phyloP scores from a whole-genome alignment of 495 filamentous ascomycete species.

The Penicillium atrosanguineum region DNA sequence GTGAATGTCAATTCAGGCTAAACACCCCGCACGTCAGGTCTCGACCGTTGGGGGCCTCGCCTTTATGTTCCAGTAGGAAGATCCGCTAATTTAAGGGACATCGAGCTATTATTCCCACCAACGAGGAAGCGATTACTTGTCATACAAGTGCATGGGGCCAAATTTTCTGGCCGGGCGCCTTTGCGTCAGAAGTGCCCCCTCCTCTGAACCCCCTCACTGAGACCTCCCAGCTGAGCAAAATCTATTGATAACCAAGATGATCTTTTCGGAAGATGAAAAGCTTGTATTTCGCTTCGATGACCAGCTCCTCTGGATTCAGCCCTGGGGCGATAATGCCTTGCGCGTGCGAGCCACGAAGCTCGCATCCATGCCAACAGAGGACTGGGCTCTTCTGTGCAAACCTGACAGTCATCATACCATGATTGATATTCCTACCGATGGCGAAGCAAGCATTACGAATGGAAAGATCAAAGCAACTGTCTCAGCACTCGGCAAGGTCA shows the following conservation, averaged over 20 bases:
- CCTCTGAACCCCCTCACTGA: background rate
- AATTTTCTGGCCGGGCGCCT: background rate
- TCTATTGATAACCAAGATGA: constrained; percentile 28
- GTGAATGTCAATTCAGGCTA: background rate
- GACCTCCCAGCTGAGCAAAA: background rate
- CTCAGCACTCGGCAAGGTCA: constrained; percentile 47
- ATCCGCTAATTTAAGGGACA: background rate
- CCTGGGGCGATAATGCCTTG: constrained; percentile 54
- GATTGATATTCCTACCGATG: constrained; percentile 22
- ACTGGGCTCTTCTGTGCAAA: constrained; percentile 49
- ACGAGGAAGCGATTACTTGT: background rate
- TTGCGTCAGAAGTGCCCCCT: background rate
- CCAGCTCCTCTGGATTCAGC: constrained; percentile 52
- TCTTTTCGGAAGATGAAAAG: constrained; percentile 38
- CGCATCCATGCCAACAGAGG: constrained; percentile 44
- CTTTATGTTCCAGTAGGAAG: background rate
- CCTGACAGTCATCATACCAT: constrained; percentile 10
- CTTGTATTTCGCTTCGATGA: constrained; percentile 51
- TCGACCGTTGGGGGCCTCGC: background rate
- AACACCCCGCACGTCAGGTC: background rate
- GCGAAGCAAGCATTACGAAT: constrained; percentile 46
- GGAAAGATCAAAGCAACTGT: constrained; percentile 51
- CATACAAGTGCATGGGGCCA: background rate
- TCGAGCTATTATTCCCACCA: background rate
- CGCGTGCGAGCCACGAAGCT: constrained; percentile 53